Base-by-base conservation (phyloP, 768 basidiomycete genomes). In the Leucocoprinus sp. region DNA sequence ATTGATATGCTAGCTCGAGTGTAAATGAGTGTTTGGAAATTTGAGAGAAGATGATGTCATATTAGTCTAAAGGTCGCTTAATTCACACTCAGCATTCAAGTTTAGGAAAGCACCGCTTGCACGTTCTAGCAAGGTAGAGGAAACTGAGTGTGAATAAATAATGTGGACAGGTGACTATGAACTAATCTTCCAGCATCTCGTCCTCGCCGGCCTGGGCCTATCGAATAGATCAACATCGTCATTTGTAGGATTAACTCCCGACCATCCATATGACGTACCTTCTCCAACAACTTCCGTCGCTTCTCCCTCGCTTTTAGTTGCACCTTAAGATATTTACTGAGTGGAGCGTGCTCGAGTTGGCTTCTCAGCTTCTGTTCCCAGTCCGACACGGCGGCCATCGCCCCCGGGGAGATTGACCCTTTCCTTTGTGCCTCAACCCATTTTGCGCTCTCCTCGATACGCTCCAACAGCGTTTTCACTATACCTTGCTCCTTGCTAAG, bases 241-340 rank as follows among this genome's bases (percentile, higher is more conserved):
- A 39, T 43, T 9, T 5, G 31, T 14, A 31, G 24, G 22, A 9
- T 23, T 8, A 15, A 39, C 33, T 23, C 33, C 31, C 28, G 23
- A 37, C 40, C 29, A 26, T 43, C 33, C 1, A 24, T 29, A 31
- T 27, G 19, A 43, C 59, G 21, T 50, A 83, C 87, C 82, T 90
- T 91, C 58, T 86, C 82, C 36, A 86, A 63, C 36, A 90, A 61
- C 53, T 74, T 73, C 54, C 72, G 72, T 46, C 78, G 72, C 61
- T 82, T 85, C 55, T 86, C 86, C 61, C 92, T 70, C 15, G 78
- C 71, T 71, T 93, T 96, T 54, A 74, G 73, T 64, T 84, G 82
- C 42, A 92, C 73, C 60, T 82, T 82, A 58, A 89, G 70, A 63
- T 87, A 93, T 60, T 80, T 85, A 43, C 78, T 81, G 37, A 98